A percentile compares a stretch with the other conserved stretches of the same genome.
Evolutionary conservation across 306 rosid species (phyloP).

Genomic region (Crotalaria pallida): DNA sequence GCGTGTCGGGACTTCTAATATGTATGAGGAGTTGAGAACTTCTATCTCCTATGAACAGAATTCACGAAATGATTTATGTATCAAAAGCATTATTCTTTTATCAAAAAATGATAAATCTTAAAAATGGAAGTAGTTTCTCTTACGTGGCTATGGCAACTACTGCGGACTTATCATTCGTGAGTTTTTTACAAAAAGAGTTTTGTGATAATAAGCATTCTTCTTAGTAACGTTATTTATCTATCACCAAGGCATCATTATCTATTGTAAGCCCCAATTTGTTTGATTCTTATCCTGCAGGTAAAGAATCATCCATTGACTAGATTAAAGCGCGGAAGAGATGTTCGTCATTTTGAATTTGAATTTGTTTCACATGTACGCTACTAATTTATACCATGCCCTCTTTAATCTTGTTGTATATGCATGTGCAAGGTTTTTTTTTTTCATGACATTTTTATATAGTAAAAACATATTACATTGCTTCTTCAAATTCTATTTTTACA

Average conservation of each 20-base stretch:
- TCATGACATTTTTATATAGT: too few species aligned
- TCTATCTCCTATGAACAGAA: too few species aligned
- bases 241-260: not conserved
- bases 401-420: conserved; percentile 7
- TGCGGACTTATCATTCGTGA: too few species aligned
- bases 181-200: too few species aligned
- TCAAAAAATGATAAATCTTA: too few species aligned
- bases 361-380: too few species aligned
- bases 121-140: too few species aligned
- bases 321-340: conserved; percentile 62
- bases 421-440: not conserved
- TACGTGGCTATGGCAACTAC: too few species aligned
- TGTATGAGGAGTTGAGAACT: not conserved
- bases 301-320: conserved; percentile 64
- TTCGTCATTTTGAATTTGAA: conserved; percentile 82
- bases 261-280: conserved; percentile 9
- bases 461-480: not conserved
- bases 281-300: conserved; percentile 43
- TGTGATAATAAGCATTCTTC: too few species aligned
- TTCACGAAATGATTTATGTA: too few species aligned
- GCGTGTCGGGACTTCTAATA: not conserved
- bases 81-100: too few species aligned
- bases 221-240: not conserved
- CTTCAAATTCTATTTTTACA: not conserved
- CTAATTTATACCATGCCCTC: conserved; percentile 43